Percentiles rank a stretch among this genome's conserved stretches.
phyloP scores from a whole-genome alignment of 768 basidiomycete genomes.

The Mycena capillaripes region DNA sequence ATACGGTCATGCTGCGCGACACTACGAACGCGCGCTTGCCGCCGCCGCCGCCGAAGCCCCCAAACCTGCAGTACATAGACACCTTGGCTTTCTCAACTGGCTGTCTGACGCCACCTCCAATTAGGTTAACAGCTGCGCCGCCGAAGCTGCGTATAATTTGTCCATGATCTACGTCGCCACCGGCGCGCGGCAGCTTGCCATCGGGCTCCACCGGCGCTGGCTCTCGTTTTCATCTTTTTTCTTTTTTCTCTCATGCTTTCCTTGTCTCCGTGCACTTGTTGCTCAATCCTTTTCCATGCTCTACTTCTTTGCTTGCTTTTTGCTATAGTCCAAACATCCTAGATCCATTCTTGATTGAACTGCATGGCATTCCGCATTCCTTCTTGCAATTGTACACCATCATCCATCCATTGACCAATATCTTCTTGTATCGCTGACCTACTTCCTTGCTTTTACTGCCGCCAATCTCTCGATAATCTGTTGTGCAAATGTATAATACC shows the following conservation, averaged over 20 bases:
- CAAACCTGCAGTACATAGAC: constrained; percentile 37
- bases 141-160: constrained; percentile 91
- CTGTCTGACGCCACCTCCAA: background rate
- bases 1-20: constrained; percentile 83
- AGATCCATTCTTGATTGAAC: no score
- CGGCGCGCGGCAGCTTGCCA: constrained; percentile 79
- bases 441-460: no score
- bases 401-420: background rate
- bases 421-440: no score
- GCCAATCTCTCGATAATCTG: no score
- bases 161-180: constrained; percentile 86
- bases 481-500: no score
- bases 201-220: constrained; percentile 83
- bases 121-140: constrained; percentile 67
- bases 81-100: background rate
- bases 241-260: background rate
- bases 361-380: background rate
- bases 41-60: constrained; percentile 58
- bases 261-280: background rate
- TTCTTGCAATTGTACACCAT: background rate
- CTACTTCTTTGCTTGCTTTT: no score
- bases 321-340: no score
- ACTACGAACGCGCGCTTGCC: constrained; percentile 82
- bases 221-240: constrained; percentile 68
- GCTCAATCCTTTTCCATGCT: no score